Percentiles rank a stretch among this genome's conserved stretches.
These are phyloP conservation scores for Rhodotorula graminis DNA, from an alignment of 768 basidiomycete species.

Conservation along the genomic window DNA sequence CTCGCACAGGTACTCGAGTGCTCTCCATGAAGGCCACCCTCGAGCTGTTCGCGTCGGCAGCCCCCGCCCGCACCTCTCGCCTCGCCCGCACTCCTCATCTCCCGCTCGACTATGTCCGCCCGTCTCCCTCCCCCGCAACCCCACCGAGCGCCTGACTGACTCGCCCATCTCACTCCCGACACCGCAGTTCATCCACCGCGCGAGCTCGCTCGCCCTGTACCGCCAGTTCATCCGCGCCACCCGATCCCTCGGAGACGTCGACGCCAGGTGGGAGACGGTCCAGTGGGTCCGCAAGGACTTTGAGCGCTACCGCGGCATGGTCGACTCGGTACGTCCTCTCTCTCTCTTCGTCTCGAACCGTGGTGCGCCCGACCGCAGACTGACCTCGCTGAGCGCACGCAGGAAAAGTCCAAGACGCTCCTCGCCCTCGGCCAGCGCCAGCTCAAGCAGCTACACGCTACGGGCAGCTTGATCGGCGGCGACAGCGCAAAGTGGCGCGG, in stretches of 20 bases:
- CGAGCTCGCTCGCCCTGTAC: conserved; percentile 36
- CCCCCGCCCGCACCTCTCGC: conserved; percentile 13
- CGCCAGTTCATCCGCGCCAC: conserved; percentile 40
- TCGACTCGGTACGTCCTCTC: conserved; percentile 31
- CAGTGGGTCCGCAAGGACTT: conserved; percentile 37
- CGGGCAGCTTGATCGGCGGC: conserved; percentile 30
- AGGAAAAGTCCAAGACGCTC: conserved; percentile 37
- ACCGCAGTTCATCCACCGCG: conserved; percentile 37
- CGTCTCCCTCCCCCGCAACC: background rate
- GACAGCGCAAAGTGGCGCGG: conserved; percentile 35
- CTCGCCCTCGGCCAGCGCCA: conserved; percentile 35
- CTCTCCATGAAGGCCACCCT: background rate
- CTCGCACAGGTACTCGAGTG: background rate
- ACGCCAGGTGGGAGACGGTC: conserved; percentile 35
- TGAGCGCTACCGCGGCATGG: conserved; percentile 30
- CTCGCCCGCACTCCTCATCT: conserved; percentile 24
- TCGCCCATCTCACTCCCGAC: background rate
- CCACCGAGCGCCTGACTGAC: background rate
- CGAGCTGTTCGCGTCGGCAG: background rate
- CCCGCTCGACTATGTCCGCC: conserved; percentile 33
- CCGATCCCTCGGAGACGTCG: conserved; percentile 22
- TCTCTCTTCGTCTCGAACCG: background rate
- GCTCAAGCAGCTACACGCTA: conserved; percentile 38
- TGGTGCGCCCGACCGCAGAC: too few relatives aligned
- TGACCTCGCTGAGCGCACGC: background rate